Conservation (phyloP, 352 stramenopile genomes). For the Globisporangium irregulare region DNA sequence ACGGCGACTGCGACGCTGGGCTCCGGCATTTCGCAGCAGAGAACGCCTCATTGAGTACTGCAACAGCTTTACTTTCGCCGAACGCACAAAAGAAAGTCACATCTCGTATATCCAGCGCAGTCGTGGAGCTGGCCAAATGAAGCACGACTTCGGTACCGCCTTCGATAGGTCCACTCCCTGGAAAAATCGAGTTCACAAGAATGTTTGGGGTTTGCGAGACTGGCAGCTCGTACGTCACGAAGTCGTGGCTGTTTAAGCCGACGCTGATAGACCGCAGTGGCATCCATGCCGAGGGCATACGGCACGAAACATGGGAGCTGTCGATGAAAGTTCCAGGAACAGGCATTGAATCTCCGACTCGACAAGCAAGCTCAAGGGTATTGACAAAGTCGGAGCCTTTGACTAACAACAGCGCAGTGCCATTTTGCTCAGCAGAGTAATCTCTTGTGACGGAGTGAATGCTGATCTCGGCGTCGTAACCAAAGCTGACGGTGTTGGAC, state of each 20-base stretch:
- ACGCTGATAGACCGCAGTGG: constrained; percentile 20
- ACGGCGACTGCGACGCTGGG: constrained; percentile 11
- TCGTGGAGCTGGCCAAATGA: constrained; percentile 12
- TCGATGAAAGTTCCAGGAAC: constrained; percentile 18
- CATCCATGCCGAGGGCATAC: not conserved
- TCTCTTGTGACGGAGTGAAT: constrained; percentile 23
- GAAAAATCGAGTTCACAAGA: constrained; percentile 26
- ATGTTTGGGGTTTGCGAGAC: constrained; percentile 19
- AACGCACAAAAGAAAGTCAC: constrained; percentile 35
- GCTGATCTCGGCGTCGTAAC: constrained; percentile 22
- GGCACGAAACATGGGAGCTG: constrained; percentile 16
- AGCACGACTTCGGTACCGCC: constrained; percentile 34
- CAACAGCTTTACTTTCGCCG: constrained; percentile 24
- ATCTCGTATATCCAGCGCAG: constrained; percentile 4
- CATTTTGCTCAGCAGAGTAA: constrained; percentile 19
- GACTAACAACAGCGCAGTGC: constrained; percentile 20
- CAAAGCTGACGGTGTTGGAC: constrained; percentile 29
- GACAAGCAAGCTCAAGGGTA: constrained; percentile 25
- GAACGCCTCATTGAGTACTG: constrained; percentile 14
- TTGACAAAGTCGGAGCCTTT: constrained; percentile 33
- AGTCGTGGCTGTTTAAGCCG: constrained; percentile 41
- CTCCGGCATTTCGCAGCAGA: constrained; percentile 21
- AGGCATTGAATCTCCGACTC: constrained; percentile 14
- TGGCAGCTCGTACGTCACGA: constrained; percentile 18
- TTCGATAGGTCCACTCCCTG: constrained; percentile 23